A percentile compares a stretch with the other conserved stretches of the same genome.
phyloP scores from a whole-genome alignment of 129 eudicot genomes.

The Artemisia annua region DNA sequence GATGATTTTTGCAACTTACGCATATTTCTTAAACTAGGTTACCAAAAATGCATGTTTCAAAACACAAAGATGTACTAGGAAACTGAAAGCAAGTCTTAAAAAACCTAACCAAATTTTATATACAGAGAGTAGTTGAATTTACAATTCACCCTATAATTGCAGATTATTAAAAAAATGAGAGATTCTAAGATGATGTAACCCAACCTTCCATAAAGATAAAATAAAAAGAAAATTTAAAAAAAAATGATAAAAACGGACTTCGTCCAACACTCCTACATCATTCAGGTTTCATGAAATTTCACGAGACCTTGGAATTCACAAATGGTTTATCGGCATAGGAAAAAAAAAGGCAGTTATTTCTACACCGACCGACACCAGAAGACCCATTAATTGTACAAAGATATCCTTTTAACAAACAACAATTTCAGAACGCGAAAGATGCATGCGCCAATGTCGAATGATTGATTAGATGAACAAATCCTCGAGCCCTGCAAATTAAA shows the following conservation, averaged over 20 bases:
- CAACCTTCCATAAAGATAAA: neutral
- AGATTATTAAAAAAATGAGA: neutral
- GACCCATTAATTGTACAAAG: conserved; percentile 23
- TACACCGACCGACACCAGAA: conserved; percentile 12
- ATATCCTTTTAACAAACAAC: neutral
- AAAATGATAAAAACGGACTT: neutral
- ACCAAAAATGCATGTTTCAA: neutral
- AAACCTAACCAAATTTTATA: conserved; percentile 9
- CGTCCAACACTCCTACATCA: neutral
- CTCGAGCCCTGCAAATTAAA: conserved; percentile 40
- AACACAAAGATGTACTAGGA: neutral
- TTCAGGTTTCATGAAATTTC: conserved; percentile 15
- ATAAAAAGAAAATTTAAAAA: neutral
- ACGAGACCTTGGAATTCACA: conserved; percentile 27
- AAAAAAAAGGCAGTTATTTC: neutral
- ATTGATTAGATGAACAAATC: conserved; percentile 21
- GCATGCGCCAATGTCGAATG: conserved; percentile 19
- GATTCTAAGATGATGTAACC: neutral
- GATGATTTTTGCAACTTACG: neutral
- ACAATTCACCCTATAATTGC: conserved; percentile 23
- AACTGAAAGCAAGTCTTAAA: neutral
- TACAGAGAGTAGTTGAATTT: conserved; percentile 18
- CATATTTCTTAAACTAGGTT: neutral
- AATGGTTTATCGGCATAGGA: conserved; percentile 25
- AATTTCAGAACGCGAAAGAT: conserved; percentile 15